Evolutionary conservation across 2,329 filamentous ascomycete species (phyloP).

Genomic region (Talaromyces amestolkiae): DNA sequence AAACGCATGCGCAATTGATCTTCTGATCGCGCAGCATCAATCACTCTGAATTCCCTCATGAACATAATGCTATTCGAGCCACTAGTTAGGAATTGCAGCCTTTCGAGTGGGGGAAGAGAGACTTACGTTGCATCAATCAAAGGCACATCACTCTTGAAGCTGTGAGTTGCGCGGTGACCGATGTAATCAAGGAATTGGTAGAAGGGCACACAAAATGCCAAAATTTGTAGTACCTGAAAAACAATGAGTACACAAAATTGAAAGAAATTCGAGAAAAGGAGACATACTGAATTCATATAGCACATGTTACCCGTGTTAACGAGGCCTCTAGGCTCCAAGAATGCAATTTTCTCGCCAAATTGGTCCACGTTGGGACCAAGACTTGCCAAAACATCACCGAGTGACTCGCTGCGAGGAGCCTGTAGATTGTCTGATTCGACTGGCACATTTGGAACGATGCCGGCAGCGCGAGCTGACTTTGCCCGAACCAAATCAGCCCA

Average conservation of each 20-base stretch:
- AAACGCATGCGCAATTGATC: slow-evolving; percentile 72
- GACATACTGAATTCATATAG: slow-evolving; percentile 97
- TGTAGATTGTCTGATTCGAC: slow-evolving; percentile 41
- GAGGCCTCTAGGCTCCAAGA: slow-evolving; percentile 87
- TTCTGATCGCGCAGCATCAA: slow-evolving; percentile 71
- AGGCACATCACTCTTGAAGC: slow-evolving; percentile 92
- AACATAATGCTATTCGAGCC: slow-evolving; percentile 74
- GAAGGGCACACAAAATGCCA: slow-evolving; percentile 91
- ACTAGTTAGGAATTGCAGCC: slow-evolving; percentile 18
- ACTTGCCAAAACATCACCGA: slow-evolving; percentile 72
- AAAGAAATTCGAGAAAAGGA: neutral
- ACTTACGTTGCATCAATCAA: slow-evolving; percentile 88
- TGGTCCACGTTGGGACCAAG: slow-evolving; percentile 65
- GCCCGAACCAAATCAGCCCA: slow-evolving; percentile 68
- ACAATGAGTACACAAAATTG: slow-evolving; percentile 34
- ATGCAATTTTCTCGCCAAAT: slow-evolving; percentile 64
- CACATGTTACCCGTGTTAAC: slow-evolving; percentile 99
- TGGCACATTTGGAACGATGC: slow-evolving; percentile 29
- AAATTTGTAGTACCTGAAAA: slow-evolving; percentile 80
- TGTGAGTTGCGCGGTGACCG: slow-evolving; percentile 77
- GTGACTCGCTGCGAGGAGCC: slow-evolving; percentile 56
- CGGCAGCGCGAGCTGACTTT: slow-evolving; percentile 39
- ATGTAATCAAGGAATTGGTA: slow-evolving; percentile 90
- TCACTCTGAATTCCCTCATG: slow-evolving; percentile 83
- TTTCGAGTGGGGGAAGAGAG: neutral